Percentiles rank a stretch among this genome's conserved stretches.
These are phyloP conservation scores for Cicer bijugum DNA, from an alignment of 306 rosid genomes.

Conservation along the genomic window DNA sequence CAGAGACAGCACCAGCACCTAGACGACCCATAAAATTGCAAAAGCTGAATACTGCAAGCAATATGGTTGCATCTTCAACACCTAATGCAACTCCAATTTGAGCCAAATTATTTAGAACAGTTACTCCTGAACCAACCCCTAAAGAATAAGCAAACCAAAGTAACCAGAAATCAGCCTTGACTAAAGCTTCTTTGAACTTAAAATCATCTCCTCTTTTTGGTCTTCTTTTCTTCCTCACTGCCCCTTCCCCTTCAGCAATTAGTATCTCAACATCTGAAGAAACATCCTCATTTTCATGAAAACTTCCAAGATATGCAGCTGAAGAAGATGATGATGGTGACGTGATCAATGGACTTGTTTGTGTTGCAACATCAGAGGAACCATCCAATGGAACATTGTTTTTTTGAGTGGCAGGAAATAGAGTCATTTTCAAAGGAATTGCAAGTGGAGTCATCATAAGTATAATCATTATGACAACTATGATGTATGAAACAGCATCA, in stretches of 20 bases:
- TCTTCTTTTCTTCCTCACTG: slow-evolving; percentile 69
- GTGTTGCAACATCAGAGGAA: slow-evolving; percentile 54
- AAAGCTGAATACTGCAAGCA: slow-evolving; percentile 78
- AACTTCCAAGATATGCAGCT: slow-evolving; percentile 55
- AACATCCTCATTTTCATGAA: slow-evolving; percentile 60
- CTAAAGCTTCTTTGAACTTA: slow-evolving; percentile 64
- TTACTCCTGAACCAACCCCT: slow-evolving; percentile 79
- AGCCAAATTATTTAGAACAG: slow-evolving; percentile 85
- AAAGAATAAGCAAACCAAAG: slow-evolving; percentile 78
- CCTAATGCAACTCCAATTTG: slow-evolving; percentile 87
- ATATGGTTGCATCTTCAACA: slow-evolving; percentile 59
- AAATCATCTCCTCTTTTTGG: slow-evolving; percentile 95
- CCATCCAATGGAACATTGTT: slow-evolving; percentile 41
- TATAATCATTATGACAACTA: slow-evolving; percentile 66
- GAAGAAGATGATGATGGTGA: slow-evolving; percentile 60
- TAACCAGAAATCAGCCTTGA: slow-evolving; percentile 95
- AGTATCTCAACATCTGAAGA: slow-evolving; percentile 75
- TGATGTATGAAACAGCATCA: slow-evolving; percentile 54
- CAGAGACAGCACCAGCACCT: slow-evolving; percentile 82
- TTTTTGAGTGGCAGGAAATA: slow-evolving; percentile 55
- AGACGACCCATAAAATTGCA: slow-evolving; percentile 83
- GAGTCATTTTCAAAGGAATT: slow-evolving; percentile 81
- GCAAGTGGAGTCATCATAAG: slow-evolving; percentile 72
- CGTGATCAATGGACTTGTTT: slow-evolving; percentile 60
- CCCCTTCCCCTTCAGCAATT: slow-evolving; percentile 89